Base-by-base conservation (phyloP, 768 basidiomycete species). In the Cystobasidium tubakii region DNA sequence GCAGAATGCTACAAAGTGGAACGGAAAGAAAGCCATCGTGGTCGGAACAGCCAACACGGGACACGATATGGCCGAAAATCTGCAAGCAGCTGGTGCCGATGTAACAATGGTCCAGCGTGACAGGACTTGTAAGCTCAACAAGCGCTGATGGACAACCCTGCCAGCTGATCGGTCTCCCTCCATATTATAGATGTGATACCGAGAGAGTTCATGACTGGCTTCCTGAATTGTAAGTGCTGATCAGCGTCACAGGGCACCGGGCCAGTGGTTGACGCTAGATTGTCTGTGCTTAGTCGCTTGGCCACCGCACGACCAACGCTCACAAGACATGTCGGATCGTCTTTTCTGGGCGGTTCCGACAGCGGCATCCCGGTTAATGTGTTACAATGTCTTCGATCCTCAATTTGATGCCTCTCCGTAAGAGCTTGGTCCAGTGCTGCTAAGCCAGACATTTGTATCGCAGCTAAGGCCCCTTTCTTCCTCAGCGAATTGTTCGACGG, bases 91-190 rank as follows among this genome's bases (percentile, higher is more conserved):
- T 31, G 39, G 34, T 10, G 62, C 62, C 23, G 43, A 62, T n/a
- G 62, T 73, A 6, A 73, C 72, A 25, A 73, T 73, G 72, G 43
- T 73, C 42, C 72, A 73, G 62, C 72, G 72, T 2, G 44, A 63
- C 34, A 1, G 21, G 17, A 73, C 72, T 31, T 65, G 57, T 60
- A 29, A 34, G 57, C 15, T 29, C 17, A 13, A 27, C 4, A 50
- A 29, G 13, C 57, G 21, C 23, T 17, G 12, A 15, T 60, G 6
- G 12, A 6, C 15, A 6, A 27, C 7, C 2, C 15, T 60, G 12
- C 27, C 21, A 34, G 57, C 57, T 60, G 12, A 60, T 27, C 25
- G n/a, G n/a, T n/a, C n/a, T n/a, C 57, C 12, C 21, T 50, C 57
- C 12, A 13, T 31, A 9, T 6, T 6, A 29, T 21, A 60, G 57